phyloP scores from a whole-genome alignment of 2,329 filamentous ascomycete genomes.

The Scortechinia acanthostroma region DNA sequence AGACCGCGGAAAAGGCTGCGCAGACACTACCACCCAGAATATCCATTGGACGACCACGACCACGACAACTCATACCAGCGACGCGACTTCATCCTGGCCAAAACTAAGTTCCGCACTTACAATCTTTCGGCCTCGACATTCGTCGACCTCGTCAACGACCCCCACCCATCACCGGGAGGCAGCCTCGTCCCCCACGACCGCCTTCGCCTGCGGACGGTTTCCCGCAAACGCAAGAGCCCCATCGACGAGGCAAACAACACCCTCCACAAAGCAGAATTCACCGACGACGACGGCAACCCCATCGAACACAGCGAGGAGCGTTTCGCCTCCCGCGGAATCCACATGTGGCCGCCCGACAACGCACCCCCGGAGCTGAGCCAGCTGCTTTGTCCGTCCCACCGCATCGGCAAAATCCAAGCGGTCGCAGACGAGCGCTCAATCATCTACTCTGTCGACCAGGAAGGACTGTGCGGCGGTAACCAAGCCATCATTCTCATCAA shows the following conservation, averaged over 20 bases:
- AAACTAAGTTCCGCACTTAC: conserved; percentile 31
- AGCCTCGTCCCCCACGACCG: conserved; percentile 18
- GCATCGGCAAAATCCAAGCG: conserved; percentile 20
- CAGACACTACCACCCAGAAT: conserved; percentile 27
- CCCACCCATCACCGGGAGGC: conserved; percentile 5
- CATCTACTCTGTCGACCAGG: conserved; percentile 23
- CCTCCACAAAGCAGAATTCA: conserved; percentile 17
- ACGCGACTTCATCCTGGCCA: conserved; percentile 29
- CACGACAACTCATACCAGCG: conserved; percentile 7
- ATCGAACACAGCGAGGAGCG: conserved; percentile 24
- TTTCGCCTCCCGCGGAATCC: conserved; percentile 24
- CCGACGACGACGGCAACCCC: conserved; percentile 11
- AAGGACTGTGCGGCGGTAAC: conserved; percentile 9
- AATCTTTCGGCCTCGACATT: conserved; percentile 27
- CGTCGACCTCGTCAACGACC: conserved; percentile 31
- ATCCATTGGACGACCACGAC: conserved; percentile 9
- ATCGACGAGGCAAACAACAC: conserved; percentile 20
- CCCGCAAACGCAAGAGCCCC: conserved; percentile 27
- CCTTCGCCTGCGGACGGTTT: conserved; percentile 27
- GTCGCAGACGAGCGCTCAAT: conserved; percentile 26
- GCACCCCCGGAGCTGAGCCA: conserved; percentile 22
- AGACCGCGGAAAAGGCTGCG: conserved; percentile 22
- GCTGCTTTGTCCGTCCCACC: conserved; percentile 24
- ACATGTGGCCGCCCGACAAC: conserved; percentile 28
- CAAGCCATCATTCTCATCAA: conserved; percentile 24